A percentile compares a stretch with the other conserved stretches of the same genome.
Conservation (phyloP, 2,329 filamentous ascomycete species). For the Nectriaceae sp. region DNA sequence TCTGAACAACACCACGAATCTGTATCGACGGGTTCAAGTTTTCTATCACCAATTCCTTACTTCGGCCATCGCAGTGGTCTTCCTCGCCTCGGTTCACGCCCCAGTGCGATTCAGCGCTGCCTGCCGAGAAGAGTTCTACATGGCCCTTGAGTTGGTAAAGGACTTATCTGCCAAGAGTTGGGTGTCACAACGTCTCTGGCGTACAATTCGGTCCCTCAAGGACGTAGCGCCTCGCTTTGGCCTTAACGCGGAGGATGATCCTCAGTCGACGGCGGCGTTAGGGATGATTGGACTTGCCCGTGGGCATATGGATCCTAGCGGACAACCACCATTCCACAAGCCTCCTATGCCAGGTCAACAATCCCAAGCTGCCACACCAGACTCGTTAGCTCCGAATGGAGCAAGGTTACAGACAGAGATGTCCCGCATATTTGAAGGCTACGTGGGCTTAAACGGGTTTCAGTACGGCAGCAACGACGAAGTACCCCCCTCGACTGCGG, state of each 20-base stretch:
- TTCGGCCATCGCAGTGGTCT: conserved; percentile 73
- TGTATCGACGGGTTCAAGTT: conserved; percentile 72
- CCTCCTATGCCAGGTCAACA: conserved; percentile 28
- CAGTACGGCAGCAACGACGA: conserved; percentile 32
- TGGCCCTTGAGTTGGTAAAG: conserved; percentile 73
- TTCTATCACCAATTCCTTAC: conserved; percentile 82
- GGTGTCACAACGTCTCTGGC: conserved; percentile 74
- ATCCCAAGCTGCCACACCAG: conserved; percentile 21
- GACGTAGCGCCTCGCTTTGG: conserved; percentile 72
- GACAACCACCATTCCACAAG: conserved; percentile 31
- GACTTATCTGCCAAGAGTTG: conserved; percentile 71
- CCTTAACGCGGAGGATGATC: conserved; percentile 49
- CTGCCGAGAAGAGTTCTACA: conserved; percentile 77
- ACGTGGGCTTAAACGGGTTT: conserved; percentile 38
- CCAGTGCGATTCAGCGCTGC: conserved; percentile 68
- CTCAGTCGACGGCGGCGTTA: conserved; percentile 54
- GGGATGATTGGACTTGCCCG: conserved; percentile 57
- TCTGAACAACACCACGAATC: conserved; percentile 70
- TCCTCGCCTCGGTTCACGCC: conserved; percentile 75
- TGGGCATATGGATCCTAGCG: conserved; percentile 33
- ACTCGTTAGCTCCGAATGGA: conserved; percentile 44
- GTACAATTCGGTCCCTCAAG: conserved; percentile 69
- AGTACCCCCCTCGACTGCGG: conserved; percentile 21
- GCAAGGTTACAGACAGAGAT: conserved; percentile 55
- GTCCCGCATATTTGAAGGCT: conserved; percentile 47